phyloP scores from a whole-genome alignment of 768 basidiomycete species.

The Agrocybe chaxingu region DNA sequence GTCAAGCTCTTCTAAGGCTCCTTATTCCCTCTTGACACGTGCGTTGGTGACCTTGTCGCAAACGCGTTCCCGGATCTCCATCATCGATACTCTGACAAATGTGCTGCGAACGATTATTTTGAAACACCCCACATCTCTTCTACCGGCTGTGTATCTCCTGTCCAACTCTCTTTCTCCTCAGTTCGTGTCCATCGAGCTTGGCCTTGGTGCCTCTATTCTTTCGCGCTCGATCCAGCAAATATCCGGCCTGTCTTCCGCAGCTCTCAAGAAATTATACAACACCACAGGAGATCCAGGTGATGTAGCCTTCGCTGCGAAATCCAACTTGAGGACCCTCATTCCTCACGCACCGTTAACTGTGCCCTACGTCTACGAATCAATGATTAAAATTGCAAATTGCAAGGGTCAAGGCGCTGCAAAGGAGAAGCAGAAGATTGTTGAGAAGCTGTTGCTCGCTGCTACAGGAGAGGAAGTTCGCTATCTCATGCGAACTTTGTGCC shows the following conservation, averaged over 20 bases:
- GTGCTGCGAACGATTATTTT: slow-evolving; percentile 64
- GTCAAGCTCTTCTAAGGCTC: slow-evolving; percentile 43
- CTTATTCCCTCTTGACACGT: slow-evolving; percentile 71
- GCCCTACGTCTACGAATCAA: slow-evolving; percentile 59
- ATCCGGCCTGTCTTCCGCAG: slow-evolving; percentile 57
- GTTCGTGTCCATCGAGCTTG: slow-evolving; percentile 69
- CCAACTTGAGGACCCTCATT: slow-evolving; percentile 68
- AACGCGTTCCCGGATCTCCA: slow-evolving; percentile 72
- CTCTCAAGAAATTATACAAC: slow-evolving; percentile 66
- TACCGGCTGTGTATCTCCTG: slow-evolving; percentile 76
- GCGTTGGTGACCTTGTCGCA: slow-evolving; percentile 56
- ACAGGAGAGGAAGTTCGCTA: slow-evolving; percentile 87
- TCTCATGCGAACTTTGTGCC: slow-evolving; percentile 69
- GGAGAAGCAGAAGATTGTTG: slow-evolving; percentile 74
- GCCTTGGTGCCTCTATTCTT: slow-evolving; percentile 65
- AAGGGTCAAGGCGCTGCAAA: slow-evolving; percentile 77
- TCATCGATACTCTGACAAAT: slow-evolving; percentile 70
- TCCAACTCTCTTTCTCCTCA: slow-evolving; percentile 79
- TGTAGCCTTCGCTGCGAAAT: slow-evolving; percentile 83
- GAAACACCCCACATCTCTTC: slow-evolving; percentile 65
- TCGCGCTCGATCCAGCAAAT: slow-evolving; percentile 70
- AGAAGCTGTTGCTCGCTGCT: slow-evolving; percentile 79
- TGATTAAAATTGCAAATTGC: slow-evolving; percentile 62
- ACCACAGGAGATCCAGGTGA: slow-evolving; percentile 82
- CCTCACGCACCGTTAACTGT: slow-evolving; percentile 69